A percentile compares a stretch with the other conserved stretches of the same genome.
Evolutionary conservation across 1,139 yeast genomes (phyloP).

Genomic region (Suhomyces yuchorum): DNA sequence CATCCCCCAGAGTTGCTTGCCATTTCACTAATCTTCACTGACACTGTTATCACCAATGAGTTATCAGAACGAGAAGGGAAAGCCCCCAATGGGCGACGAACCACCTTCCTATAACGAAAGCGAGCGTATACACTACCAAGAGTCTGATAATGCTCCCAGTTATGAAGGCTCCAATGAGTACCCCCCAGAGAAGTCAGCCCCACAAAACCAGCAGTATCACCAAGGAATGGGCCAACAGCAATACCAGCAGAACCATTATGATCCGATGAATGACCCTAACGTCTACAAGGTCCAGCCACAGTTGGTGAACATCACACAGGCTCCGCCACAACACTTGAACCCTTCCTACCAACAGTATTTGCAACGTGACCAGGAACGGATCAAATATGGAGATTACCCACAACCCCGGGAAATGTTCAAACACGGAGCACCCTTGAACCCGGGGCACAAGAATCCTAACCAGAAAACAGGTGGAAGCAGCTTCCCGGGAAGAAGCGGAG

Average conservation of each 20-base stretch:
- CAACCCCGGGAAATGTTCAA: conserved; percentile 26
- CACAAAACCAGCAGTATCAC: neutral
- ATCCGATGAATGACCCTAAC: conserved; percentile 32
- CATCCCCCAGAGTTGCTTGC: neutral
- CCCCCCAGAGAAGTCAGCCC: conserved; percentile 2
- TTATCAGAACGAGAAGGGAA: neutral
- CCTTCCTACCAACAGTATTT: conserved; percentile 42
- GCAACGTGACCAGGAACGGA: conserved; percentile 36
- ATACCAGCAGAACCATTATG: conserved; percentile 5
- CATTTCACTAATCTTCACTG: neutral
- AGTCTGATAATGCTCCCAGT: neutral
- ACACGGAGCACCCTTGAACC: conserved; percentile 42
- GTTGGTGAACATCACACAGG: conserved; percentile 37
- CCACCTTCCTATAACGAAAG: conserved; percentile 18
- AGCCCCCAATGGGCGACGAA: conserved; percentile 5
- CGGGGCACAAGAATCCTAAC: conserved; percentile 27
- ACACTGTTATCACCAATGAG: neutral
- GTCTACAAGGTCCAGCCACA: conserved; percentile 38
- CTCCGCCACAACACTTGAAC: conserved; percentile 40
- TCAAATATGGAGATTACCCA: conserved; percentile 38
- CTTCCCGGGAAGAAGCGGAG: conserved; percentile 46
- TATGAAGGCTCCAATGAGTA: neutral
- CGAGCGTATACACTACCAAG: conserved; percentile 1
- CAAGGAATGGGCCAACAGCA: neutral
- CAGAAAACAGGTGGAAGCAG: conserved; percentile 31